phyloP scores from a whole-genome alignment of 2,329 filamentous ascomycete species.

The Aspergillus candidus region DNA sequence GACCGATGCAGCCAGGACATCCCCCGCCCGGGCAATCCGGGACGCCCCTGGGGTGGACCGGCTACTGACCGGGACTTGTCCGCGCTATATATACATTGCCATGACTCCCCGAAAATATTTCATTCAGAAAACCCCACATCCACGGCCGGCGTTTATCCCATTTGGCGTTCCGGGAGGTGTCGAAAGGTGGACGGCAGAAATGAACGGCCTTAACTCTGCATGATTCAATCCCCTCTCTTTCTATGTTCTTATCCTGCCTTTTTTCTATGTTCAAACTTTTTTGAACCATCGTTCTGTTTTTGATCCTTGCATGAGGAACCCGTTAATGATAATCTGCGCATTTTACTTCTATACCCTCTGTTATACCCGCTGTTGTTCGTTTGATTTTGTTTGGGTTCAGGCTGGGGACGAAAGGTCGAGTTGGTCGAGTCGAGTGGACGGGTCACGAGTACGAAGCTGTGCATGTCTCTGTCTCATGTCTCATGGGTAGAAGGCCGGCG shows the following conservation, averaged over 20 bases:
- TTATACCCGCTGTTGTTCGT: constrained; percentile 26
- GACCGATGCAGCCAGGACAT: constrained; percentile 33
- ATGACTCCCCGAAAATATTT: not conserved
- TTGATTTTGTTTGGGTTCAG: constrained; percentile 11
- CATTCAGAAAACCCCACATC: constrained; percentile 4
- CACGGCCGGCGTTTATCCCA: constrained; percentile 21
- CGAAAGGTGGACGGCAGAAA: no score
- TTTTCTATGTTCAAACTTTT: constrained; percentile 6
- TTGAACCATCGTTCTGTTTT: constrained; percentile 6
- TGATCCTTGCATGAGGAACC: constrained; percentile 12
- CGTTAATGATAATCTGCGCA: constrained; percentile 29
- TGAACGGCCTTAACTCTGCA: constrained; percentile 3
- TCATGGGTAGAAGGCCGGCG: not conserved
- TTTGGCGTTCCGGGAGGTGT: constrained; percentile 15
- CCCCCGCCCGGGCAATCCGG: constrained; percentile 34
- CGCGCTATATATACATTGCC: no score
- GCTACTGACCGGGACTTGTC: constrained; percentile 20
- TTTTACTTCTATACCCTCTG: constrained; percentile 31
- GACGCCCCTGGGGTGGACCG: constrained; percentile 34
- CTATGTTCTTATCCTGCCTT: constrained; percentile 3
- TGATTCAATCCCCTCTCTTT: not conserved
- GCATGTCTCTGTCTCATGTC: constrained; percentile 1
- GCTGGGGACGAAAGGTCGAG: no score
- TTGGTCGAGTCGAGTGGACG: no score
- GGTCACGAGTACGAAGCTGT: constrained; percentile 1